Conservation (phyloP, 371 early-diverging fungal genomes). For the Mucor lusitanicus region DNA sequence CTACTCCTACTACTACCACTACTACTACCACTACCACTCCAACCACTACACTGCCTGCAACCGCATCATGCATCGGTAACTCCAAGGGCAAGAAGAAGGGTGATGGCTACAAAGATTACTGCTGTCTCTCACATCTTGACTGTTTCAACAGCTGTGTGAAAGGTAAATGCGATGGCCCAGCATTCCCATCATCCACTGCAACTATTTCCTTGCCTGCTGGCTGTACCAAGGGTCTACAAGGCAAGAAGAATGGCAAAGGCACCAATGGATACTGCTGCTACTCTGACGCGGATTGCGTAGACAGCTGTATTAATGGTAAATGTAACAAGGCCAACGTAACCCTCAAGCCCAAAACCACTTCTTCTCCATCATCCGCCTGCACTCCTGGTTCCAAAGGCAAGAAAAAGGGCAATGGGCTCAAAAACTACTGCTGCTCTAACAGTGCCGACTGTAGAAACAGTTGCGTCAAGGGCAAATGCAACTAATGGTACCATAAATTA, state of each 20-base stretch:
- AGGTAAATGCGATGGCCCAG: conserved; percentile 5
- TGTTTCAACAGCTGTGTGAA: conserved; percentile 1
- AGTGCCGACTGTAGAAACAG: too few species aligned
- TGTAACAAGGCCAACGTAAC: not conserved
- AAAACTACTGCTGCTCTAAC: too few species aligned
- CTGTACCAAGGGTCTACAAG: not conserved
- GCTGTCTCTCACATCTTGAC: conserved; percentile 1
- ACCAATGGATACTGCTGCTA: conserved; percentile 3
- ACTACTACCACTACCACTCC: too few species aligned
- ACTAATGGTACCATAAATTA: too few species aligned
- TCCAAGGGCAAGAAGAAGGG: conserved; percentile 1
- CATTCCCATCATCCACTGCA: not conserved
- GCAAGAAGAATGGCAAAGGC: conserved; percentile 5
- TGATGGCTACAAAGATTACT: conserved; percentile 7
- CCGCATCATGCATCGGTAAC: too few species aligned
- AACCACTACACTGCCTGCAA: too few species aligned
- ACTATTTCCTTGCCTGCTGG: not conserved
- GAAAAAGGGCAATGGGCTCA: too few species aligned
- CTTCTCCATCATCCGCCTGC: too few species aligned
- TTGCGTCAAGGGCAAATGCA: too few species aligned
- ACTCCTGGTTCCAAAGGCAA: too few species aligned
- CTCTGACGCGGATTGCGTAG: not conserved
- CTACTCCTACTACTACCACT: too few species aligned
- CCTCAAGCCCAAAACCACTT: too few species aligned
- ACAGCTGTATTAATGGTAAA: conserved; percentile 4